Conservation (phyloP, 371 early-diverging fungal genomes). For the Mortierella sp. region DNA sequence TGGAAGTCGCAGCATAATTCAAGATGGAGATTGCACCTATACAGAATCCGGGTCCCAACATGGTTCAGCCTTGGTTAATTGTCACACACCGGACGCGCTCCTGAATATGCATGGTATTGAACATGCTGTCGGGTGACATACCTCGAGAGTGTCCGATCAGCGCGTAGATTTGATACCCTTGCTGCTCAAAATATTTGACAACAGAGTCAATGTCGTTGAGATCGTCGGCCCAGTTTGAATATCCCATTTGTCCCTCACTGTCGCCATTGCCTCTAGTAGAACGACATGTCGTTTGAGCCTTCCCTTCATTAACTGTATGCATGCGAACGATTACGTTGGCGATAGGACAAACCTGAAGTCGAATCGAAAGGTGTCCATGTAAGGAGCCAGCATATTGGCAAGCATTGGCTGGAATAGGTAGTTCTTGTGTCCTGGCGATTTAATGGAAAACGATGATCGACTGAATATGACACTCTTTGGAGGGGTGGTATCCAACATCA, state of each 20-base stretch:
- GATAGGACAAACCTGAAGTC: conserved; percentile 60
- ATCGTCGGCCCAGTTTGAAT: conserved; percentile 63
- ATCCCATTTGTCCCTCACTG: conserved; percentile 62
- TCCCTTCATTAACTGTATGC: too few relatives aligned
- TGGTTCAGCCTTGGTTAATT: background rate
- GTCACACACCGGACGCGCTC: too few relatives aligned
- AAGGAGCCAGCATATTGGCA: conserved; percentile 58
- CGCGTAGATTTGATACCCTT: conserved; percentile 67
- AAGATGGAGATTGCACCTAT: conserved; percentile 64
- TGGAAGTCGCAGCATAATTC: conserved; percentile 62
- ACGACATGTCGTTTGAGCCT: background rate
- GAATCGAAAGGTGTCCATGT: conserved; percentile 65
- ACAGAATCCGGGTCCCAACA: background rate
- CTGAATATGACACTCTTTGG: background rate
- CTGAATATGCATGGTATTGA: too few relatives aligned
- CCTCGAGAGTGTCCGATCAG: conserved; percentile 54
- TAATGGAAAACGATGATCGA: background rate
- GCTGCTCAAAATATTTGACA: conserved; percentile 59
- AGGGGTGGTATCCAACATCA: background rate
- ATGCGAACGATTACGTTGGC: background rate
- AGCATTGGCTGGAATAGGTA: conserved; percentile 66
- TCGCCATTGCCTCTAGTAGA: conserved; percentile 62
- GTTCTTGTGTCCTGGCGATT: conserved; percentile 65
- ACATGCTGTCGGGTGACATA: too few relatives aligned
- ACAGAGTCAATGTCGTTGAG: conserved; percentile 65